These are phyloP conservation scores for Sordariomycetes sp. DNA, from an alignment of 2,329 filamentous ascomycete genomes.

Conservation along the genomic window DNA sequence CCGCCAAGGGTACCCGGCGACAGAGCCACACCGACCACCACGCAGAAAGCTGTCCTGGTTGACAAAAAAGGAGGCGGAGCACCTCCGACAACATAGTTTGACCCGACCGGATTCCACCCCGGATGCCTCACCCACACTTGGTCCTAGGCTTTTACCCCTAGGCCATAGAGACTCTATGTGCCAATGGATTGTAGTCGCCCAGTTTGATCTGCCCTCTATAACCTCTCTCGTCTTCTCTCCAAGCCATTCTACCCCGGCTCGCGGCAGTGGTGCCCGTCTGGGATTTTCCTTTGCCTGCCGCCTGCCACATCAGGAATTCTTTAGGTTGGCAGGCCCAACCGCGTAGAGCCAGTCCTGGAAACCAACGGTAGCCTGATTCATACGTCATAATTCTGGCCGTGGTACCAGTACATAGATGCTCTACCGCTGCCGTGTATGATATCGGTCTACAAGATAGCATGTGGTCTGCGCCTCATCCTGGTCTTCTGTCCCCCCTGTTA, in stretches of 20 bases:
- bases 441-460: background rate
- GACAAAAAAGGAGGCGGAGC: background rate
- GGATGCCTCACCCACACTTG: background rate
- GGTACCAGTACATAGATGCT: no score
- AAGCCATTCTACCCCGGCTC: background rate
- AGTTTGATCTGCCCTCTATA: background rate
- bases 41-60: background rate
- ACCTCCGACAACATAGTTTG: background rate
- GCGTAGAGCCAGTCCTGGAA: background rate
- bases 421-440: background rate
- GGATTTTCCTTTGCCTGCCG: background rate
- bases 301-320: background rate
- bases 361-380: no score
- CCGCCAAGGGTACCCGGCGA: background rate
- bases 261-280: background rate
- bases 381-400: no score
- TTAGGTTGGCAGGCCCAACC: background rate
- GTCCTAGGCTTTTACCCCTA: background rate
- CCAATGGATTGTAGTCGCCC: background rate
- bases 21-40: background rate
- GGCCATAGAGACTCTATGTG: background rate
- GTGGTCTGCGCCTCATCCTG: background rate
- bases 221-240: background rate
- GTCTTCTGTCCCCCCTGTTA: no score
- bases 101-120: background rate